Evolutionary conservation across 352 stramenopile genomes (phyloP).

Genomic region (Pythium phragmiticola): DNA sequence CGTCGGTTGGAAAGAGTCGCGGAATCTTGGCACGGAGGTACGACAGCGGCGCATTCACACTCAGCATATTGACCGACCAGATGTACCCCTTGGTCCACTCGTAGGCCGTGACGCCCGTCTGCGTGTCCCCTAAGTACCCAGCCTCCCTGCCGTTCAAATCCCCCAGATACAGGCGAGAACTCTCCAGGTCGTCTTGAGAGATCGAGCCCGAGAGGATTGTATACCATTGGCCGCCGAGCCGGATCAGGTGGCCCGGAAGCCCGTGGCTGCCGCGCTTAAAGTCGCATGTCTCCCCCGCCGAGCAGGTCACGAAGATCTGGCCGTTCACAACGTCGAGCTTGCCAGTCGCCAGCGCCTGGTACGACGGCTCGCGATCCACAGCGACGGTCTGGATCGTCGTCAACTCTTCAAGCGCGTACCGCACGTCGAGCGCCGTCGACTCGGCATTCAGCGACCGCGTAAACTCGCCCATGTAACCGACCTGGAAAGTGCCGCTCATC

Average conservation of each 20-base stretch:
- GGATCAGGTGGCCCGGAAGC: slow-evolving; percentile 53
- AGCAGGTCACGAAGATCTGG: slow-evolving; percentile 62
- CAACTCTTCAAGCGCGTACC: slow-evolving; percentile 67
- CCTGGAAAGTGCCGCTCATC: slow-evolving; percentile 82
- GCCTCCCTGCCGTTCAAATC: slow-evolving; percentile 58
- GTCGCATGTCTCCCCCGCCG: slow-evolving; percentile 40
- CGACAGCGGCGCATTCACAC: slow-evolving; percentile 33
- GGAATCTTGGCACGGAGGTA: slow-evolving; percentile 63
- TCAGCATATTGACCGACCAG: slow-evolving; percentile 61
- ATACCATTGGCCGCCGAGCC: slow-evolving; percentile 69
- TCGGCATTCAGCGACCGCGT: slow-evolving; percentile 68
- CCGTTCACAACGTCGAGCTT: slow-evolving; percentile 60
- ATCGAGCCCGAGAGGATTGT: slow-evolving; percentile 46
- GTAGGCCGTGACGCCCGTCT: slow-evolving; percentile 45
- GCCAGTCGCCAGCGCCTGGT: slow-evolving; percentile 34
- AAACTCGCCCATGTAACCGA: slow-evolving; percentile 61
- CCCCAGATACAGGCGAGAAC: slow-evolving; percentile 50
- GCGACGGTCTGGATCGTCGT: slow-evolving; percentile 50
- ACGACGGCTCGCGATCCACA: slow-evolving; percentile 48
- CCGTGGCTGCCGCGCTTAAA: slow-evolving; percentile 56
- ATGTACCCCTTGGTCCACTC: slow-evolving; percentile 76
- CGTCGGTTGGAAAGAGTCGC: slow-evolving; percentile 43
- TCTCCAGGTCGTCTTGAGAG: slow-evolving; percentile 39
- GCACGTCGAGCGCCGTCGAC: slow-evolving; percentile 59
- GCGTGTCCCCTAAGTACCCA: slow-evolving; percentile 44